phyloP scores from a whole-genome alignment of 2,329 filamentous ascomycete species.

The Exophiala phaeomuriformis region DNA sequence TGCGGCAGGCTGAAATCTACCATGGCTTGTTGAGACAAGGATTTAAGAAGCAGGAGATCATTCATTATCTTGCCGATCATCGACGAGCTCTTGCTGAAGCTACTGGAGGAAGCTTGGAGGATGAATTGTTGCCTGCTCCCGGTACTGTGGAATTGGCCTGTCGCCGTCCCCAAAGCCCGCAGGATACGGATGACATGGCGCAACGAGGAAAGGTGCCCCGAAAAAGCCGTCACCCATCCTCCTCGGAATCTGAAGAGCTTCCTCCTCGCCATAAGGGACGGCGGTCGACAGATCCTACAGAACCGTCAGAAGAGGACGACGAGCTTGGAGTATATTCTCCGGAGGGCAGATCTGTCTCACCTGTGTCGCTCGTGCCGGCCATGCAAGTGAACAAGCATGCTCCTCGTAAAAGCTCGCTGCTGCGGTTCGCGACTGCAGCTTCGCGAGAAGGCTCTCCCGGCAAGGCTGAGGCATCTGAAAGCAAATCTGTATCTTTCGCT shows the following conservation, averaged over 20 bases:
- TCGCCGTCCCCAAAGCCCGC: not conserved
- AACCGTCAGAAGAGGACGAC: not conserved
- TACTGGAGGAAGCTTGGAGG: not conserved
- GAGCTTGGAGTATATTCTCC: not conserved
- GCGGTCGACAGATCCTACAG: not conserved
- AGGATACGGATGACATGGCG: not conserved
- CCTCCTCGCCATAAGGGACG: not conserved
- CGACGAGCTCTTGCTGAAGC: slow-evolving; percentile 4
- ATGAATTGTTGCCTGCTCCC: not conserved
- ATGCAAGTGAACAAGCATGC: slow-evolving; percentile 19
- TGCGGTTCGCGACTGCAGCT: slow-evolving; percentile 21
- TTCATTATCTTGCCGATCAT: slow-evolving; percentile 21
- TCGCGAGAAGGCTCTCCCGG: slow-evolving; percentile 13
- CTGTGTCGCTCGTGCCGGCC: not conserved
- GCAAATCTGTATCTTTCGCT: not conserved
- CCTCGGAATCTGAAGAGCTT: not conserved
- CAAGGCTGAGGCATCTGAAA: not conserved
- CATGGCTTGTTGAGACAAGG: slow-evolving; percentile 24
- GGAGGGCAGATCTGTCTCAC: slow-evolving; percentile 2
- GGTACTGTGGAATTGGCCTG: slow-evolving; percentile 17
- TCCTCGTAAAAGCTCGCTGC: slow-evolving; percentile 25
- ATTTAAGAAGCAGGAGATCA: slow-evolving; percentile 25
- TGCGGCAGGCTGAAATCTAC: slow-evolving; percentile 27
- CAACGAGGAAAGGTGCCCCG: not conserved
- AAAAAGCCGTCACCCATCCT: not conserved